These are phyloP conservation scores for Ochetophila trinervis DNA, from an alignment of 306 rosid species.

Conservation along the genomic window DNA sequence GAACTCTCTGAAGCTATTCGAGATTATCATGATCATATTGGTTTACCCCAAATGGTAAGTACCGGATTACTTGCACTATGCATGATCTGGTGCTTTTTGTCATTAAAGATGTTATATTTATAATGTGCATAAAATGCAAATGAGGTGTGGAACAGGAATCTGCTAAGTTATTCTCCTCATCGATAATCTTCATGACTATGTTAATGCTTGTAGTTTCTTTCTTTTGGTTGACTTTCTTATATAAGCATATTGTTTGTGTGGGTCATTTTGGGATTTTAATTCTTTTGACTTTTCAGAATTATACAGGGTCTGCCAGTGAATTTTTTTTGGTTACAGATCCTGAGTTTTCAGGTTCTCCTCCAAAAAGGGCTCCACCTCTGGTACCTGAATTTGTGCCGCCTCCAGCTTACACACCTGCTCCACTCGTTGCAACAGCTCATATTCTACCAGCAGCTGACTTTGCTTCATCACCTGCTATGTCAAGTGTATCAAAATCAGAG, in stretches of 20 bases:
- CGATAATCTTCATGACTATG: not conserved
- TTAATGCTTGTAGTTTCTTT: slow-evolving; percentile 5
- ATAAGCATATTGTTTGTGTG: slow-evolving; percentile 8
- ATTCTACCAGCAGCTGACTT: slow-evolving; percentile 45
- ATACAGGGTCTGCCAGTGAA: slow-evolving; percentile 75
- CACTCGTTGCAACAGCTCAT: slow-evolving; percentile 40
- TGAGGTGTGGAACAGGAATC: not conserved
- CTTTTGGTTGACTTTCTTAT: not conserved
- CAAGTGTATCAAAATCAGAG: slow-evolving; percentile 68
- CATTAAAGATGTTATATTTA: not conserved
- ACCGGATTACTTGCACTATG: slow-evolving; percentile 5
- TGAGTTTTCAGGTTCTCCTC: slow-evolving; percentile 86
- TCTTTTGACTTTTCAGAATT: slow-evolving; percentile 60
- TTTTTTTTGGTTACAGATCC: slow-evolving; percentile 81
- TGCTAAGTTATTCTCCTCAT: not conserved
- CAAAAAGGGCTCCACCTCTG: slow-evolving; percentile 85
- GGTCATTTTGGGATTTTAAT: slow-evolving; percentile 32
- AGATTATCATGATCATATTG: slow-evolving; percentile 88
- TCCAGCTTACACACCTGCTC: slow-evolving; percentile 30
- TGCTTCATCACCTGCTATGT: slow-evolving; percentile 45
- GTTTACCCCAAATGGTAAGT: slow-evolving; percentile 83
- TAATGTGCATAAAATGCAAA: not conserved
- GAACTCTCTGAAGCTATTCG: slow-evolving; percentile 97
- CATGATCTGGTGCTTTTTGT: not conserved
- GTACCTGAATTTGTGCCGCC: slow-evolving; percentile 43